These are phyloP conservation scores for Exophiala viscosa DNA, from an alignment of 2,329 filamentous ascomycete genomes.

Conservation along the genomic window DNA sequence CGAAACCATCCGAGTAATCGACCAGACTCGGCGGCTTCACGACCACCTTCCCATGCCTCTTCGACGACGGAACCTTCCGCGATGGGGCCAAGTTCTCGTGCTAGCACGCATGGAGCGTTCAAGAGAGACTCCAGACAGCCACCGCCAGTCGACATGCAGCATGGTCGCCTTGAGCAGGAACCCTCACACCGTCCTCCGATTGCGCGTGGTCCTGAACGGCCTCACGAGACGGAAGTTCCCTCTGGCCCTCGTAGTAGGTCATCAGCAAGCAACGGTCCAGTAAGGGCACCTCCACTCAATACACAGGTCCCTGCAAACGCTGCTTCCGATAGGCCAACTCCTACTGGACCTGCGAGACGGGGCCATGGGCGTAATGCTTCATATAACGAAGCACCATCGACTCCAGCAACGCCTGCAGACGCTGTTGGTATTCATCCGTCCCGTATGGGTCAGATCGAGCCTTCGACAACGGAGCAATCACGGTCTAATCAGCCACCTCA, in stretches of 20 bases:
- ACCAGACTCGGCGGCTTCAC: constrained; percentile 5
- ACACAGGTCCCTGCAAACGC: constrained; percentile 19
- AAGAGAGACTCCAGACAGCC: constrained; percentile 19
- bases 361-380: constrained; percentile 35
- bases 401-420: constrained; percentile 36
- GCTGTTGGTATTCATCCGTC: constrained; percentile 53
- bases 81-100: neutral
- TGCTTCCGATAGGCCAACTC: constrained; percentile 39
- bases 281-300: constrained; percentile 18
- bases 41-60: constrained; percentile 2
- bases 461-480: constrained; percentile 20
- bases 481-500: constrained; percentile 21
- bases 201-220: constrained; percentile 45
- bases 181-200: constrained; percentile 28
- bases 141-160: constrained; percentile 39
- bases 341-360: constrained; percentile 41
- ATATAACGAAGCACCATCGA: constrained; percentile 32
- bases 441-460: constrained; percentile 44
- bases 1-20: constrained; percentile 13
- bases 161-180: constrained; percentile 47
- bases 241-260: constrained; percentile 50
- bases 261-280: constrained; percentile 25
- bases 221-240: constrained; percentile 42
- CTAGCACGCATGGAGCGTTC: constrained; percentile 6
- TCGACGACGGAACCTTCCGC: constrained; percentile 8